Base-by-base conservation (phyloP, 129 eudicot species). In the Erigeron canadensis region DNA sequence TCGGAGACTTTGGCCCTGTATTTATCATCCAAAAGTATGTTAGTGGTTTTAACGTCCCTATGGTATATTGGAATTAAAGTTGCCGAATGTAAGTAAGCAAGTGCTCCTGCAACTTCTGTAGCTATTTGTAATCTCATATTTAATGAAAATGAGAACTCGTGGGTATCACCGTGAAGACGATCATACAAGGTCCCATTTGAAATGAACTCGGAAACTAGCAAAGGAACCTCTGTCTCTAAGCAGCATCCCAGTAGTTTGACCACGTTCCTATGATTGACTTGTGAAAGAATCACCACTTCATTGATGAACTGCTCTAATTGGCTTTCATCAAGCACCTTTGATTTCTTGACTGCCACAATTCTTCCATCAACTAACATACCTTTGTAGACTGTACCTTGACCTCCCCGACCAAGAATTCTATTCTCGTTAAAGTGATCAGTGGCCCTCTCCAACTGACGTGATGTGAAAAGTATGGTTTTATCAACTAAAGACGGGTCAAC, bases 181-280 rank as follows among this genome's bases (percentile, higher is more conserved):
- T 75, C 70, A 17, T 70, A 81, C 56, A 80, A 74, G 28, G 78
- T 81, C 1, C 81, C 85, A 71, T 76, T 81, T 6, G 78, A 66
- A 46, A 81, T 59, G 78, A 81, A 81, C 1, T 81, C 85, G 0
- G 56, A 81, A 9, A 81, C 85, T 4, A 81, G 65, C 7, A 81
- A 7, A 1, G 85, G 85, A 38, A 71, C 78, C 0, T 81, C 61
- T 0, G 78, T 81, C 44, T 81, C 80, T 57, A 80, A 56, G 18
- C 84, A 75, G 8, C 76, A 80, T 63, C 80, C 84, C 17, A 69
- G 55, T 21, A 80, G 56, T 72, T 80, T 80, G 28, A 80, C 80
- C 10, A 75, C 80, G 16, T 80, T 75, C 5, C 65, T 56, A 15
- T 80, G 84, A 68, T 70, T 75, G 51, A 70, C 48, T 46, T 80